Evolutionary conservation across 129 eudicot species (phyloP).

Genomic region (Glebionis coronaria): DNA sequence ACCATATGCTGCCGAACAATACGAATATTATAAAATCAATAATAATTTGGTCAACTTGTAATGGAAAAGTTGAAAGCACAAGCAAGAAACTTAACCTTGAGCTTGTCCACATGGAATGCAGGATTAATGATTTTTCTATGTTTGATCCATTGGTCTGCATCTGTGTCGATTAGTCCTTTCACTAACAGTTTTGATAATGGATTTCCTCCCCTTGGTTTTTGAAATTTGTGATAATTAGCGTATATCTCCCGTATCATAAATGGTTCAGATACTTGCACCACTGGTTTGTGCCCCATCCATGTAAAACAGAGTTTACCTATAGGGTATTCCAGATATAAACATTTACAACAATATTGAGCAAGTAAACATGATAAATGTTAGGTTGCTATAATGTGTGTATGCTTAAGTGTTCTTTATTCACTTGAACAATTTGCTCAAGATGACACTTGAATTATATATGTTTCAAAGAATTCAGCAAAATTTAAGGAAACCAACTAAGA

Average conservation of each 20-base stretch:
- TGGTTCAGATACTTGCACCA: slow-evolving; percentile 34
- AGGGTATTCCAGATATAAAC: neutral
- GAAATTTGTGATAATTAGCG: slow-evolving; percentile 23
- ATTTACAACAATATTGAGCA: too few species aligned
- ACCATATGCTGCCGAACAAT: slow-evolving; percentile 27
- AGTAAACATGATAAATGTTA: too few species aligned
- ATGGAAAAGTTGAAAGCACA: neutral
- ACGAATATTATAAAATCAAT: neutral
- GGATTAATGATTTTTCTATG: slow-evolving; percentile 49
- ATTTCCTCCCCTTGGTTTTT: slow-evolving; percentile 31
- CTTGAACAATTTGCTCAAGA: neutral
- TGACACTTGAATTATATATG: neutral
- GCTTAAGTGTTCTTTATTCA: neutral
- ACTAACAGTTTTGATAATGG: slow-evolving; percentile 24
- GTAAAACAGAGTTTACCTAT: slow-evolving; percentile 32
- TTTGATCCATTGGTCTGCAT: slow-evolving; percentile 41
- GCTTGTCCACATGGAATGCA: slow-evolving; percentile 42
- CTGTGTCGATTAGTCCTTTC: slow-evolving; percentile 18
- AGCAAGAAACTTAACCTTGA: slow-evolving; percentile 35
- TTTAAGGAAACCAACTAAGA: neutral
- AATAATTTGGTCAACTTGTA: neutral
- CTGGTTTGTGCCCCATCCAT: slow-evolving; percentile 45
- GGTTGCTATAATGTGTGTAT: neutral
- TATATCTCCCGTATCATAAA: slow-evolving; percentile 30
- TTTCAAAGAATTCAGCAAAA: neutral